Base-by-base conservation (phyloP, 1,284 basidiomycete species). In the Puccinia novopanici region DNA sequence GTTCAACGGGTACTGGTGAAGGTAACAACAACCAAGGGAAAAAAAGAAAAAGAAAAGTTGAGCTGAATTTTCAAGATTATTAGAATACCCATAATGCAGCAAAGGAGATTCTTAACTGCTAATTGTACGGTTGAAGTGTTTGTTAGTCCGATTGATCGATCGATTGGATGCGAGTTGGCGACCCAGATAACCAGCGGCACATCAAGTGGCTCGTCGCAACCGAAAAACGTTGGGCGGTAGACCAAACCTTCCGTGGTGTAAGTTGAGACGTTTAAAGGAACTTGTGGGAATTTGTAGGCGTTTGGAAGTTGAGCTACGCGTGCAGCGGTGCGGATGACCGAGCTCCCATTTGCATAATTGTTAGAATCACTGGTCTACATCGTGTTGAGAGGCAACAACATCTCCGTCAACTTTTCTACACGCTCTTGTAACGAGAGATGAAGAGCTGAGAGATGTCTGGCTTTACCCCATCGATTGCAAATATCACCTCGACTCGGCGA, bases 321-420 rank as follows among this genome's bases (percentile, higher is more conserved):
- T 15, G 15, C n/a, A 34, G 68, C 52, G 40, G 77, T 50, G 57
- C 45, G 68, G 24, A 80, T 42, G 30, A 80, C 17, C 19, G 77
- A 80, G n/a, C 68, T 80, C 19, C 77, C 77, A 63, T 80, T 80
- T 5, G 77, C 77, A 30, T 59, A 80, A 40, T 80, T 80, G n/a
- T 72, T 24, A 1, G 24, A 59, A 34, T 80, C 77, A 34, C 59
- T 63, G 12, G 67, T 70, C 50, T 70, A 27, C 3, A 10, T 40
- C 42, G 0, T 68, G 30, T 12, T 37, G 37, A 45, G 4, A 6
- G 12, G 45, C 19, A 68, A 34, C 15, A 24, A 59, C 9, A 12
- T 34, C 34, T 13, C 3, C 3, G 34, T 63, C 13, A 19, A 17
- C 34, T 63, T 48, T 15, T 71, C 19, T 24, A 37, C 17, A 24